Conservation (phyloP, 148 eudicot species). For the Rhododendron kiyosumense region DNA sequence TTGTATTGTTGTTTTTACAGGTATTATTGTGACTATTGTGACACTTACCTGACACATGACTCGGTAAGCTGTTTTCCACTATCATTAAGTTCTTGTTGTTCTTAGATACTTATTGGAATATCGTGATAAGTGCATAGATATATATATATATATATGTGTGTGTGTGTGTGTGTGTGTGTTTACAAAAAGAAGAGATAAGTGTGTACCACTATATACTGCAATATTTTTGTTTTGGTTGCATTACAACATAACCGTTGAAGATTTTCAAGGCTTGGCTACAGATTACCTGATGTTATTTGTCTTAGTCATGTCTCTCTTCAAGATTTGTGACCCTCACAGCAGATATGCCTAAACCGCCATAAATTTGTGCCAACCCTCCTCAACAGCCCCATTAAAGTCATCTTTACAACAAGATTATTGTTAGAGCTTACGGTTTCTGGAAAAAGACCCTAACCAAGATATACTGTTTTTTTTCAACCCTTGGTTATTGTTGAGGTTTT, state of each 20-base stretch:
- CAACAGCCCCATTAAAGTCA: background rate
- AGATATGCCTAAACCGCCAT: background rate
- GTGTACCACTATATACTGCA: background rate
- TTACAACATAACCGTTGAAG: background rate
- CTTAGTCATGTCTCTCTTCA: background rate
- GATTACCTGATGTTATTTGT: background rate
- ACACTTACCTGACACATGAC: conserved; percentile 93
- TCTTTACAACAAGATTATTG: background rate
- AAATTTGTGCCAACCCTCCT: background rate
- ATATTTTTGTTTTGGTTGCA: background rate
- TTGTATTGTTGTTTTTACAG: conserved; percentile 33
- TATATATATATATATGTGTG: background rate
- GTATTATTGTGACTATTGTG: conserved; percentile 95
- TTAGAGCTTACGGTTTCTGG: background rate
- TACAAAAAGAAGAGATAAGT: background rate
- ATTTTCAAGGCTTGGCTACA: background rate
- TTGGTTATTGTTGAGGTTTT: background rate
- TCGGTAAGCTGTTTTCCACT: conserved; percentile 42
- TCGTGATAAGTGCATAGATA: background rate
- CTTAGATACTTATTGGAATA: background rate
- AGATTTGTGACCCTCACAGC: background rate
- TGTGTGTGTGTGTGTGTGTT: no score
- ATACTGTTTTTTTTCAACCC: background rate
- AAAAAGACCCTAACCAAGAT: background rate
- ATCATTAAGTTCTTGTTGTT: background rate